A percentile compares a stretch with the other conserved stretches of the same genome.
Evolutionary conservation across 2,329 filamentous ascomycete genomes (phyloP).

Genomic region (Colletotrichum musae): DNA sequence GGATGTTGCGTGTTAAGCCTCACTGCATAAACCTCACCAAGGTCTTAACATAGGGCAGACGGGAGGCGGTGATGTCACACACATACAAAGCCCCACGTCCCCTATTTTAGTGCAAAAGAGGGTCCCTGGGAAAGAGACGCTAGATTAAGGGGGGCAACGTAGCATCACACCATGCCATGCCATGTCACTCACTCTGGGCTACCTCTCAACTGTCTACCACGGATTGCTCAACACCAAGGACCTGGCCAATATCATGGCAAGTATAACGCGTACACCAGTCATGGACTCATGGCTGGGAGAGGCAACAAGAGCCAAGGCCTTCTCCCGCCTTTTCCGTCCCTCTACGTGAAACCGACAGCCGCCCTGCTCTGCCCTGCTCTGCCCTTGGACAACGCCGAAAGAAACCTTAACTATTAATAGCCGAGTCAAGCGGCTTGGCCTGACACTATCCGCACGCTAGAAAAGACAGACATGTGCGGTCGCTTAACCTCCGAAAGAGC

Average conservation of each 20-base stretch:
- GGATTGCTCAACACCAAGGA: no score
- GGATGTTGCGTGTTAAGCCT: neutral
- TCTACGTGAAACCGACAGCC: constrained; percentile 19
- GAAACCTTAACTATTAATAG: constrained; percentile 33
- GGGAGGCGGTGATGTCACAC: constrained; percentile 30
- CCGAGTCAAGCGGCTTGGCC: constrained; percentile 1
- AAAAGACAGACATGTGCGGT: neutral
- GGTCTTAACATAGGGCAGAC: constrained; percentile 14
- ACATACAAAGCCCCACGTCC: constrained; percentile 26
- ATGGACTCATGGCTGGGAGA: neutral
- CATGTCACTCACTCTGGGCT: neutral
- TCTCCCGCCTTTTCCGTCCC: neutral
- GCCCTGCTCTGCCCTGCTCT: no score
- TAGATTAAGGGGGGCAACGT: constrained; percentile 31
- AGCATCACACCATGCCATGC: constrained; percentile 8
- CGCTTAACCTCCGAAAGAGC: neutral
- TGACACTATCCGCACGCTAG: neutral
- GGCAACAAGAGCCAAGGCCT: neutral
- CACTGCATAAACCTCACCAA: neutral
- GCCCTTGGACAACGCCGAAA: constrained; percentile 7
- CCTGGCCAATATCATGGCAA: no score
- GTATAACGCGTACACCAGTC: no score
- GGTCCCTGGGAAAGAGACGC: constrained; percentile 11
- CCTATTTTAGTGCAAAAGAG: constrained; percentile 21
- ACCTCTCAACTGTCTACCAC: neutral